Percentiles rank a stretch among this genome's conserved stretches.
Conservation (phyloP, 2,329 filamentous ascomycete genomes). For the Aureobasidium sp. region DNA sequence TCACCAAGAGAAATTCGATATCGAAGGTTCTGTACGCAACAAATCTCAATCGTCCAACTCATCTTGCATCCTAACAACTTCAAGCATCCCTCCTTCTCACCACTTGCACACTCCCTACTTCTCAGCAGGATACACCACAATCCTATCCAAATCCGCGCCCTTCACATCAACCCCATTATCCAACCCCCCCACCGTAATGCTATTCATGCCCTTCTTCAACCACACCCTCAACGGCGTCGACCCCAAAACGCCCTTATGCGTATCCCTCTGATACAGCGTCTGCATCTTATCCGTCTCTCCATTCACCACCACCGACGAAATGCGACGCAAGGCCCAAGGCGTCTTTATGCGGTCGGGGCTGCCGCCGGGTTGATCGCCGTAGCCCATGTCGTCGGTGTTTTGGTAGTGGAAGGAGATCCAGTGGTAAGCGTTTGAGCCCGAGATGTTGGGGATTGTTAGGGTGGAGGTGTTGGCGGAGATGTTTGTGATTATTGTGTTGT, state of each 20-base stretch:
- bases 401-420: constrained; percentile 53
- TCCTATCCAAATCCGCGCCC: constrained; percentile 50
- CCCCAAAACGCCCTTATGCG: constrained; percentile 51
- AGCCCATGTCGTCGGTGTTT: constrained; percentile 54
- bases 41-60: too few relatives aligned
- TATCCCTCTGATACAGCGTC: constrained; percentile 46
- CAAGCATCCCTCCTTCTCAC: too few relatives aligned
- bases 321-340: constrained; percentile 49
- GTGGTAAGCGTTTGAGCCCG: constrained; percentile 43
- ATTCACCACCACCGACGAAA: constrained; percentile 53
- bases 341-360: constrained; percentile 52
- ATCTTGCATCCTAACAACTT: too few relatives aligned
- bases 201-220: constrained; percentile 47
- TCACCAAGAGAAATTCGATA: too few relatives aligned
- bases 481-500: constrained; percentile 41
- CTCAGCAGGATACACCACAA: constrained; percentile 53
- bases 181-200: constrained; percentile 49
- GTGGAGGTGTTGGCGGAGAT: constrained; percentile 49
- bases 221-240: constrained; percentile 48
- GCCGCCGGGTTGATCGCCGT: constrained; percentile 45
- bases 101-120: too few relatives aligned
- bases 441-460: constrained; percentile 41
- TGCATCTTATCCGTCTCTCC: constrained; percentile 41
- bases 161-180: constrained; percentile 48
- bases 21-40: too few relatives aligned